Conservation (phyloP, 768 basidiomycete species). For the Mrakia hoshinonis region DNA sequence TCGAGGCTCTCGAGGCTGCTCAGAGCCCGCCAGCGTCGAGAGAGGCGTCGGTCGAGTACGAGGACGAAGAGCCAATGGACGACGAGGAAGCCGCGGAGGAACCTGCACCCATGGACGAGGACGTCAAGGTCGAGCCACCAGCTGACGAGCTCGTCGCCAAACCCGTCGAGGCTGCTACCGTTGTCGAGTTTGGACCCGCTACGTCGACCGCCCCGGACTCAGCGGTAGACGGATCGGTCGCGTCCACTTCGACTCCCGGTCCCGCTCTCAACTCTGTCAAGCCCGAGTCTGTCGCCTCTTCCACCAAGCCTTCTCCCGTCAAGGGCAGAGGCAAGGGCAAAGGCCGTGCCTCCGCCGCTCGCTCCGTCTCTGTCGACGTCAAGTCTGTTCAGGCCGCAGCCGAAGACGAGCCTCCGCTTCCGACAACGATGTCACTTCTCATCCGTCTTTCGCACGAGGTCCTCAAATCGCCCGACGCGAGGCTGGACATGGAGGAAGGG, state of each 20-base stretch:
- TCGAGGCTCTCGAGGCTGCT: background rate
- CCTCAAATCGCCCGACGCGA: conserved; percentile 1
- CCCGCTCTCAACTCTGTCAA: background rate
- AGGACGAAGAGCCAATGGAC: too few relatives aligned
- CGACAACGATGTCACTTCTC: background rate
- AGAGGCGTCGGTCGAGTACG: too few relatives aligned
- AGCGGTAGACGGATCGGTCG: too few relatives aligned
- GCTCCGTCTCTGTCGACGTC: too few relatives aligned
- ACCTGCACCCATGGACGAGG: background rate
- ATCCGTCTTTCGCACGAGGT: background rate
- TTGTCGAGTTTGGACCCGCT: background rate
- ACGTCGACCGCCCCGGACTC: background rate
- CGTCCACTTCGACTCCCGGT: too few relatives aligned
- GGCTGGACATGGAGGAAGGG: conserved; percentile 8
- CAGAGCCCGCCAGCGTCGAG: too few relatives aligned
- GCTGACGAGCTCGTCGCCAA: background rate
- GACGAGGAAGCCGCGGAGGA: too few relatives aligned
- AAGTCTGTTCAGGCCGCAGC: background rate
- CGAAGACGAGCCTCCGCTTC: background rate
- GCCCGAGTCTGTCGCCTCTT: background rate
- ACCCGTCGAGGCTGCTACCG: background rate
- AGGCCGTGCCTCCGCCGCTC: too few relatives aligned
- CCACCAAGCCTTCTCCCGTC: background rate
- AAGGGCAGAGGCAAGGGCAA: too few relatives aligned
- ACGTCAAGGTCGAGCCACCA: background rate